Conservation (phyloP, 768 basidiomycete species). For the Pholiota conissans region DNA sequence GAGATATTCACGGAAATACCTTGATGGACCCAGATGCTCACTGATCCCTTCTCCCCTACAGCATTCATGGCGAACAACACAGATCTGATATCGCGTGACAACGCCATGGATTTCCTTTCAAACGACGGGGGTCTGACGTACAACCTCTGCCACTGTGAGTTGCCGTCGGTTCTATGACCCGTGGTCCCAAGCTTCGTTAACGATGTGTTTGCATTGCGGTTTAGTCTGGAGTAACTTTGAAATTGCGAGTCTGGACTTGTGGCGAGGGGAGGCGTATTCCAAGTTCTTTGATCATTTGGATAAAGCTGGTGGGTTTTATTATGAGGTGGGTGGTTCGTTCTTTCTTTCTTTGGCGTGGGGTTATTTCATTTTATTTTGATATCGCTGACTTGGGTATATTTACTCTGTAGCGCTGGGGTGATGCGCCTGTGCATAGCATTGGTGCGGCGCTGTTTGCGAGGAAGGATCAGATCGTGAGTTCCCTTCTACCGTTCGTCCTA, state of each 20-base stretch:
- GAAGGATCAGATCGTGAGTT: no score
- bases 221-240: slow-evolving; percentile 76
- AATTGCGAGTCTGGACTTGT: slow-evolving; percentile 68
- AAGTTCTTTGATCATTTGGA: slow-evolving; percentile 69
- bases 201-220: no score
- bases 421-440: slow-evolving; percentile 85
- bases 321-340: slow-evolving; percentile 49
- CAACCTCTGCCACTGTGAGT: slow-evolving; percentile 72
- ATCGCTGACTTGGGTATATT: no score
- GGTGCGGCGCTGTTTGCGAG: slow-evolving; percentile 74
- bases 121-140: slow-evolving; percentile 71
- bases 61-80: slow-evolving; percentile 62
- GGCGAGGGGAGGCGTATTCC: slow-evolving; percentile 62
- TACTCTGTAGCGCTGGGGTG: slow-evolving; percentile 88
- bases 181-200: no score
- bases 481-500: no score
- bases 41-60: no score
- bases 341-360: not conserved
- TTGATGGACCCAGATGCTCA: no score
- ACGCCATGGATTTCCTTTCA: slow-evolving; percentile 66
- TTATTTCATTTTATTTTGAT: no score
- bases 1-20: no score
- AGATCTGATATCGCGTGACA: slow-evolving; percentile 54
- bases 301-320: slow-evolving; percentile 65
- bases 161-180: not conserved